Conservation (phyloP, 225 moss, liverwort and hornwort species). For the Straminergon stramineum region DNA sequence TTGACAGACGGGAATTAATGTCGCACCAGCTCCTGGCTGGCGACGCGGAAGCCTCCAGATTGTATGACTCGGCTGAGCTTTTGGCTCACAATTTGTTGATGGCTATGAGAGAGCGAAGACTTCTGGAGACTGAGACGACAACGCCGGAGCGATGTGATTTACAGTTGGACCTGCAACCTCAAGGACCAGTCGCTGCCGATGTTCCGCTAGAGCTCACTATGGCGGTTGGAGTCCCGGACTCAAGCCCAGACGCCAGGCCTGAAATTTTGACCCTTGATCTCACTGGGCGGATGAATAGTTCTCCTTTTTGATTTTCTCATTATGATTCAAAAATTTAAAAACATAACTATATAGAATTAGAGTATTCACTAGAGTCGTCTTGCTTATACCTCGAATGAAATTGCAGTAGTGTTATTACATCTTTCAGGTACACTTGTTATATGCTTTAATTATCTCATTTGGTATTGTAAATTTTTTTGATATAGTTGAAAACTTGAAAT, state of each 20-base stretch:
- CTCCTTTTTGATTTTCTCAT: background rate
- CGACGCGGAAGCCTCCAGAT: conserved; percentile 7
- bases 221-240: conserved; percentile 22
- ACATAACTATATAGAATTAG: background rate
- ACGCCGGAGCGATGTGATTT: background rate
- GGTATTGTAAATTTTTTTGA: background rate
- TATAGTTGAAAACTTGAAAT: background rate
- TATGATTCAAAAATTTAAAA: background rate
- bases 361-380: background rate
- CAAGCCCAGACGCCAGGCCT: conserved; percentile 3
- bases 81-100: conserved; percentile 38
- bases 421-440: background rate
- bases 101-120: conserved; percentile 38
- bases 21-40: conserved; percentile 12
- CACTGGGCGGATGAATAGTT: conserved; percentile 26
- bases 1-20: background rate
- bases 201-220: conserved; percentile 32
- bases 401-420: background rate
- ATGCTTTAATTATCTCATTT: background rate
- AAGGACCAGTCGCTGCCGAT: background rate
- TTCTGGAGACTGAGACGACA: conserved; percentile 5
- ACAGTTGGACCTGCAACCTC: background rate
- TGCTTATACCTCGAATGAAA: background rate
- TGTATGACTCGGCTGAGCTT: conserved; percentile 37
- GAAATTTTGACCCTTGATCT: conserved; percentile 41